phyloP scores from a whole-genome alignment of 2,329 filamentous ascomycete genomes.

The Phyllachora maydis region DNA sequence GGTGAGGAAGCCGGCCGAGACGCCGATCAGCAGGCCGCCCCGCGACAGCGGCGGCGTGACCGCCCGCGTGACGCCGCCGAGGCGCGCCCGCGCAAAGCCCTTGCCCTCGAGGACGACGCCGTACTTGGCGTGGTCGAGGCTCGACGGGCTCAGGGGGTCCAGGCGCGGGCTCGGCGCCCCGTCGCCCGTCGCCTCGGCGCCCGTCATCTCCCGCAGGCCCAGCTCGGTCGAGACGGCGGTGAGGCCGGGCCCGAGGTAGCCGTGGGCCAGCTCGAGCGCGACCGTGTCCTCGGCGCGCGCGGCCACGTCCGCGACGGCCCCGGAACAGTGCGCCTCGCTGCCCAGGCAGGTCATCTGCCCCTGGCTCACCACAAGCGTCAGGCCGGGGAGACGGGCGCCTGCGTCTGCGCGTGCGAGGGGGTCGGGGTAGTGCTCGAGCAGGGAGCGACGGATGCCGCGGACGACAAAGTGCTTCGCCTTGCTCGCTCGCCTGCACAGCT shows the following conservation, averaged over 20 bases:
- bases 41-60: slow-evolving; percentile 15
- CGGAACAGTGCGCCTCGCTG: slow-evolving; percentile 9
- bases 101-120: slow-evolving; percentile 18
- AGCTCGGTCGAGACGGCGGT: slow-evolving; percentile 24
- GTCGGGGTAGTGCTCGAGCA: slow-evolving; percentile 8
- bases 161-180: slow-evolving; percentile 14
- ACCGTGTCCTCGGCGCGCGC: slow-evolving; percentile 6
- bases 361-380: slow-evolving; percentile 17
- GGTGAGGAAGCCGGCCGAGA: slow-evolving; percentile 19
- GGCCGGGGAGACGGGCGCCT: background rate
- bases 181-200: slow-evolving; percentile 21
- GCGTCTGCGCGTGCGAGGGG: no score
- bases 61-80: slow-evolving; percentile 21
- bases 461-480: slow-evolving; percentile 12
- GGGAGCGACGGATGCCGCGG: slow-evolving; percentile 15
- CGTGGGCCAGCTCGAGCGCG: slow-evolving; percentile 18
- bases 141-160: slow-evolving; percentile 9
- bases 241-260: slow-evolving; percentile 24
- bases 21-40: slow-evolving; percentile 14
- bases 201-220: slow-evolving; percentile 26
- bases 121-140: slow-evolving; percentile 16
- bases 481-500: slow-evolving; percentile 8
- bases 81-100: slow-evolving; percentile 16
- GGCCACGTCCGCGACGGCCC: slow-evolving; percentile 7
- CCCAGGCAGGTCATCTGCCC: slow-evolving; percentile 19